Conservation (phyloP, 116 monocot genomes). For the Zostera marina region DNA sequence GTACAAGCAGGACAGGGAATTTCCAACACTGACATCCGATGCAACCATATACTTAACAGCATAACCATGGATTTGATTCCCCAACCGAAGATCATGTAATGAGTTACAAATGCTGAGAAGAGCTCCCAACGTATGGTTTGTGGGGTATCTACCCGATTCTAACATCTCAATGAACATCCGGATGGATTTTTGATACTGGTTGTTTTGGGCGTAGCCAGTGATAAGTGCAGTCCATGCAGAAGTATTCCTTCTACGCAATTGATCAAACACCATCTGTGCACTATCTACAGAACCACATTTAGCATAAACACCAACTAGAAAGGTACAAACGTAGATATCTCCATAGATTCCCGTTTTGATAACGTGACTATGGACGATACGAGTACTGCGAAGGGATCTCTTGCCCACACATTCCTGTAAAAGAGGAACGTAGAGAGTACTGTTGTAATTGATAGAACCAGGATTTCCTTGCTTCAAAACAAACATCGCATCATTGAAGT, state of each 20-base stretch:
- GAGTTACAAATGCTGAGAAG: slow-evolving; percentile 38
- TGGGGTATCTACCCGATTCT: slow-evolving; percentile 32
- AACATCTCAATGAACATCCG: slow-evolving; percentile 37
- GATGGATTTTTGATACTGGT: slow-evolving; percentile 25
- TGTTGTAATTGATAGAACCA: background rate
- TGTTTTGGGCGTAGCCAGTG: slow-evolving; percentile 49
- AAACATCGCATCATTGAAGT: slow-evolving; percentile 9
- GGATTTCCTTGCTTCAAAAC: slow-evolving; percentile 7
- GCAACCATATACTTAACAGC: slow-evolving; percentile 35
- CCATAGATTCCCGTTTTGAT: slow-evolving; percentile 35
- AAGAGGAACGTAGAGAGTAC: slow-evolving; percentile 17
- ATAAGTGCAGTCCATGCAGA: slow-evolving; percentile 60
- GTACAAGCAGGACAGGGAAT: slow-evolving; percentile 62
- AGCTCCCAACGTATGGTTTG: slow-evolving; percentile 55
- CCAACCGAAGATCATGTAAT: slow-evolving; percentile 24
- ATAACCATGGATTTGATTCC: slow-evolving; percentile 64
- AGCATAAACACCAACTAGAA: slow-evolving; percentile 43
- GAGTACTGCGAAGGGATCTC: slow-evolving; percentile 4
- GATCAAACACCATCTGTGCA: slow-evolving; percentile 50
- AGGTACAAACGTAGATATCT: slow-evolving; percentile 44
- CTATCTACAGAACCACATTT: slow-evolving; percentile 29
- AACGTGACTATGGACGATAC: slow-evolving; percentile 43
- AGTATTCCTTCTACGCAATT: slow-evolving; percentile 23
- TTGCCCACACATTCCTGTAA: slow-evolving; percentile 15
- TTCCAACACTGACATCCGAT: slow-evolving; percentile 42